These are phyloP conservation scores for Oxytropis ochrocephala DNA, from an alignment of 306 rosid species.

Conservation along the genomic window DNA sequence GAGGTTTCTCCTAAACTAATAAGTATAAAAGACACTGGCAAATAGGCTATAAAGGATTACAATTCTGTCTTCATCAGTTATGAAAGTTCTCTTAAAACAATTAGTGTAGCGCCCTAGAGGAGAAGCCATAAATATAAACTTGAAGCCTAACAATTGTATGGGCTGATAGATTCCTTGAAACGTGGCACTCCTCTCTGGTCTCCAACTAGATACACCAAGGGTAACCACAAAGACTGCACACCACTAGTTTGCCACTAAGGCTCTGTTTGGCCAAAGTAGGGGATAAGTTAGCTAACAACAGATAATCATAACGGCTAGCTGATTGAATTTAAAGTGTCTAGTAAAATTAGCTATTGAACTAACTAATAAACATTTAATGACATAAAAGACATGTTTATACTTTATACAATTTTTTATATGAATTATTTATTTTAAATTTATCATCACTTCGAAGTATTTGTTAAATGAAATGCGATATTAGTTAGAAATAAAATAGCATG, in stretches of 20 bases:
- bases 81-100: slow-evolving; percentile 1
- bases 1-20: neutral
- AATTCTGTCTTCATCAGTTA: neutral
- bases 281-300: neutral
- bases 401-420: neutral
- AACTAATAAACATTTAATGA: neutral
- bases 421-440: neutral
- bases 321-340: neutral
- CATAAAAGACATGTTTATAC: neutral
- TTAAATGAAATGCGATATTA: no score
- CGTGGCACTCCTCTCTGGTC: neutral
- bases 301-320: neutral
- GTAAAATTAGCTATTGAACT: neutral
- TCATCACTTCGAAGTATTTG: neutral
- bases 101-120: neutral
- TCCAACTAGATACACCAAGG: slow-evolving; percentile 2
- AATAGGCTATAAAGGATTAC: neutral
- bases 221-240: neutral
- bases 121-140: neutral
- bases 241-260: slow-evolving; percentile 12
- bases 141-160: neutral
- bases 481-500: neutral
- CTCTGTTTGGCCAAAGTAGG: neutral
- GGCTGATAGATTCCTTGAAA: neutral
- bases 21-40: neutral